Conservation (phyloP, 352 stramenopile species). For the Phytophthora boehmeriae region DNA sequence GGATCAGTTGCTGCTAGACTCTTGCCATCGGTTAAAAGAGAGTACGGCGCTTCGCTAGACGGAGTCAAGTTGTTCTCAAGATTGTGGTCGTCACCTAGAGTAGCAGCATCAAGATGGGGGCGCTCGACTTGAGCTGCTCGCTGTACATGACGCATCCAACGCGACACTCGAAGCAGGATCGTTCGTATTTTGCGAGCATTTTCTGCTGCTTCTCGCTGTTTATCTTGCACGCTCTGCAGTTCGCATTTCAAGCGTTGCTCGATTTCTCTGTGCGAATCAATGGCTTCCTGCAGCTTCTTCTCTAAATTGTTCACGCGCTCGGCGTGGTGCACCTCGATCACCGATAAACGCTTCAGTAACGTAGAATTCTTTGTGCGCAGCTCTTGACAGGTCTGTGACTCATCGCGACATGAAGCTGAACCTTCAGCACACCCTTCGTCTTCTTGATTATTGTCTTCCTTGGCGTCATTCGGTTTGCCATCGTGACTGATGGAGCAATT, state of each 20-base stretch:
- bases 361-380: conserved; percentile 16
- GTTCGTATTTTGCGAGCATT: conserved; percentile 31
- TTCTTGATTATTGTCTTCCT: conserved; percentile 27
- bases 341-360: conserved; percentile 9
- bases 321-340: conserved; percentile 19
- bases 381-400: background rate
- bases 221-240: conserved; percentile 16
- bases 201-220: conserved; percentile 30
- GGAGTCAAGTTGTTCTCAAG: conserved; percentile 22
- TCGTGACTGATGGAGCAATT: conserved; percentile 2
- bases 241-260: conserved; percentile 22
- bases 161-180: conserved; percentile 24
- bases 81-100: conserved; percentile 4
- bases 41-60: conserved; percentile 13
- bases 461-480: conserved; percentile 6
- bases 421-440: conserved; percentile 4
- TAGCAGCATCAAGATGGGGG: background rate
- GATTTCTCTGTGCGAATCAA: conserved; percentile 15
- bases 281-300: conserved; percentile 21
- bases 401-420: background rate
- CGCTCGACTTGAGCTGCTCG: conserved; percentile 13
- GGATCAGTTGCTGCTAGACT: conserved; percentile 15
- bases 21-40: conserved; percentile 14
- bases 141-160: conserved; percentile 32
- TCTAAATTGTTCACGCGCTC: conserved; percentile 19